Conservation (phyloP, 176 grass and related monocot species). For the Canna indica region DNA sequence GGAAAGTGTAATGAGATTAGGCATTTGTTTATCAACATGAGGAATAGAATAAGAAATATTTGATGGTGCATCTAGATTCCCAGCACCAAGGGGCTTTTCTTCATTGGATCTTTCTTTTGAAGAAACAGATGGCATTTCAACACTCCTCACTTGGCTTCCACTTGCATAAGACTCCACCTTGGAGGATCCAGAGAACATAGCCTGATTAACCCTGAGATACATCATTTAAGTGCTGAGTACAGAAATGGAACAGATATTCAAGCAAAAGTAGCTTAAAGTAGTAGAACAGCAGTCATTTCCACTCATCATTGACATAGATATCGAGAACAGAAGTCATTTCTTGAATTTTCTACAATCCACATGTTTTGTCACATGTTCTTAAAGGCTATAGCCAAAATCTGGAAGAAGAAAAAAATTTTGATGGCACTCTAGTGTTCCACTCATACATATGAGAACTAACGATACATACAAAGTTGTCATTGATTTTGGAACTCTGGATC, state of each 20-base stretch:
- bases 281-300: not conserved
- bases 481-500: no score
- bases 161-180: slow-evolving; percentile 61
- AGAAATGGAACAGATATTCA: not conserved
- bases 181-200: slow-evolving; percentile 58
- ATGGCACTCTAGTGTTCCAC: no score
- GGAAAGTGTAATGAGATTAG: slow-evolving; percentile 85
- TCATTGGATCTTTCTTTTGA: slow-evolving; percentile 35
- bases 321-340: no score
- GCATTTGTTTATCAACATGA: slow-evolving; percentile 56
- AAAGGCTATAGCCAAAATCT: no score
- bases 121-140: slow-evolving; percentile 56
- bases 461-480: no score
- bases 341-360: no score
- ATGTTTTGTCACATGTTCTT: no score
- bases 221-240: slow-evolving; percentile 15
- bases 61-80: slow-evolving; percentile 31
- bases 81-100: slow-evolving; percentile 31
- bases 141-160: slow-evolving; percentile 55
- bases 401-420: no score
- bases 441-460: no score
- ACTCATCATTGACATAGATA: no score
- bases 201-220: slow-evolving; percentile 68
- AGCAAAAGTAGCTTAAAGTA: not conserved
- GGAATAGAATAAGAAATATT: slow-evolving; percentile 28